Conservation (phyloP, 495 filamentous ascomycete species). For the Talaromyces proteolyticus region DNA sequence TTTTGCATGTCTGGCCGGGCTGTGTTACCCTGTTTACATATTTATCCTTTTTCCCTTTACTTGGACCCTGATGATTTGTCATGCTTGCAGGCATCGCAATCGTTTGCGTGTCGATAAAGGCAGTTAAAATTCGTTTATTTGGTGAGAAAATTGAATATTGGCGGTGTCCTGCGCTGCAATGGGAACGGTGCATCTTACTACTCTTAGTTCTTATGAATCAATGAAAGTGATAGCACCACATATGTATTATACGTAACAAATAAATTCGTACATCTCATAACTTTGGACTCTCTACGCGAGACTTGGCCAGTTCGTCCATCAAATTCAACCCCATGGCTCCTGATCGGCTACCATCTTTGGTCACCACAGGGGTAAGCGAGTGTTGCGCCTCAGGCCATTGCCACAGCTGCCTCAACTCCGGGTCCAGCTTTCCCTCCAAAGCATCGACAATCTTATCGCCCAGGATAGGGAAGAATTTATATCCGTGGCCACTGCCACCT, state of each 20-base stretch:
- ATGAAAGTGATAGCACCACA: neutral
- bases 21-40: neutral
- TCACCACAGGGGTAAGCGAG: slow-evolving; percentile 26
- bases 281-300: neutral
- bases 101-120: neutral
- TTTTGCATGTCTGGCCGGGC: neutral
- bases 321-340: slow-evolving; percentile 22
- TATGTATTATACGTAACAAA: neutral
- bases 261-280: neutral
- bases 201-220: neutral
- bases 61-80: neutral
- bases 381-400: slow-evolving; percentile 45
- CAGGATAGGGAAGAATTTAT: slow-evolving; percentile 84
- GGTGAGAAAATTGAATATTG: neutral
- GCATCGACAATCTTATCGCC: slow-evolving; percentile 72
- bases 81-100: neutral
- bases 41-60: neutral
- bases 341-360: slow-evolving; percentile 49
- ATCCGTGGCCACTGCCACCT: slow-evolving; percentile 81
- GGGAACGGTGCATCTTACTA: neutral
- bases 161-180: neutral
- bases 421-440: slow-evolving; percentile 49
- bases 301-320: slow-evolving; percentile 36
- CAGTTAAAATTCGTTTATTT: neutral
- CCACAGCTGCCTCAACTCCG: slow-evolving; percentile 62